phyloP scores from a whole-genome alignment of 257 asterid species.

The Echites panduratus region DNA sequence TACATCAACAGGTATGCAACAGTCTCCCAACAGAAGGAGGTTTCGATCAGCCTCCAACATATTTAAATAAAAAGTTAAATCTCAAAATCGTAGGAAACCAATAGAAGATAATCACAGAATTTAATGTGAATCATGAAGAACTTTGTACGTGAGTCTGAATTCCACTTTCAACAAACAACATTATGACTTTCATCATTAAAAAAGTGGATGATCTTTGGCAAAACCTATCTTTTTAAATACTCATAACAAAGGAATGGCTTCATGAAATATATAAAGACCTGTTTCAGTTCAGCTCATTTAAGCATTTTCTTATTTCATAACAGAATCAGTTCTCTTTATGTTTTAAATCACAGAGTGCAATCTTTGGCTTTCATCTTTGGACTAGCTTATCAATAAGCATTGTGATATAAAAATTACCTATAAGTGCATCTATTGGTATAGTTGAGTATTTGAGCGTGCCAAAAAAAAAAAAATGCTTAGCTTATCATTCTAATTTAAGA shows the following conservation, averaged over 20 bases:
- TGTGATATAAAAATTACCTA: not conserved
- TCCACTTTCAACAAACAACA: not conserved
- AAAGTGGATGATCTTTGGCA: not conserved
- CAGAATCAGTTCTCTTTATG: not conserved
- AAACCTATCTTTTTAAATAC: not conserved
- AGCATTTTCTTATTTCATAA: not conserved
- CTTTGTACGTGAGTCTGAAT: not conserved
- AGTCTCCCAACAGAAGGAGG: not conserved
- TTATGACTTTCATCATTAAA: not conserved
- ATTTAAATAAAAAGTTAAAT: not conserved
- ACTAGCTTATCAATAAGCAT: not conserved
- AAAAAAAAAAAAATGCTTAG: not conserved
- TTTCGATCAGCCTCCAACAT: not conserved
- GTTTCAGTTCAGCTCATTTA: not conserved
- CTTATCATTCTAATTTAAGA: not conserved
- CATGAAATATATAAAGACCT: not conserved
- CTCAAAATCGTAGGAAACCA: not conserved
- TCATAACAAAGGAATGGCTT: not conserved
- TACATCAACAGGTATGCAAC: not conserved
- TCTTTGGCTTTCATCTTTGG: not conserved
- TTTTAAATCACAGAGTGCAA: not conserved
- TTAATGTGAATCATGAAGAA: not conserved
- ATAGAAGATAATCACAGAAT: not conserved
- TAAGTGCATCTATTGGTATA: not conserved
- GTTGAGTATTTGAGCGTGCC: constrained; percentile 1